Evolutionary conservation across 2,329 filamentous ascomycete genomes (phyloP).

Genomic region (Fusarium sp.): DNA sequence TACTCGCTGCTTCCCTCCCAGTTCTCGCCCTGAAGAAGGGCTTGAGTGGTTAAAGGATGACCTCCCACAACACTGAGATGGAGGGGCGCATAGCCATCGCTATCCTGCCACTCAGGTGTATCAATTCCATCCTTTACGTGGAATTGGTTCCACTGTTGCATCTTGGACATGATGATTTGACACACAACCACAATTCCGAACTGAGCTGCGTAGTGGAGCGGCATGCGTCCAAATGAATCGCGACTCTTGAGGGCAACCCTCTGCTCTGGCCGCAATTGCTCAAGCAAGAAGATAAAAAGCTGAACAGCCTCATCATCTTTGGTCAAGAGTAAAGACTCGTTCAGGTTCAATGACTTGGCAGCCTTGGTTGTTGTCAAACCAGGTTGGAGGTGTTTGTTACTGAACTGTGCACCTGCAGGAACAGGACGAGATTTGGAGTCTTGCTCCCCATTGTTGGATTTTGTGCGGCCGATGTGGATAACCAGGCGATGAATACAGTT

Average conservation of each 20-base stretch:
- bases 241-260: constrained; percentile 74
- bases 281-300: constrained; percentile 73
- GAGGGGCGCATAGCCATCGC: constrained; percentile 89
- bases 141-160: constrained; percentile 91
- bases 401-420: constrained; percentile 66
- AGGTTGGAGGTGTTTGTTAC: constrained; percentile 82
- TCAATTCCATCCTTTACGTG: constrained; percentile 89
- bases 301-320: constrained; percentile 82
- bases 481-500: constrained; percentile 95
- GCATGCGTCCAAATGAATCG: constrained; percentile 85
- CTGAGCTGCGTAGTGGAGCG: constrained; percentile 93
- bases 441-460: constrained; percentile 62
- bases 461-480: constrained; percentile 89
- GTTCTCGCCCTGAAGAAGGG: constrained; percentile 83
- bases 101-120: constrained; percentile 88
- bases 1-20: constrained; percentile 75
- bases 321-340: constrained; percentile 75
- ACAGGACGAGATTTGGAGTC: constrained; percentile 66
- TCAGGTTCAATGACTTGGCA: constrained; percentile 71
- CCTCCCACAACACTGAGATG: constrained; percentile 94
- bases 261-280: constrained; percentile 76
- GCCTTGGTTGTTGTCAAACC: constrained; percentile 75
- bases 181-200: constrained; percentile 95
- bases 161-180: constrained; percentile 85
- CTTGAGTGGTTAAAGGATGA: constrained; percentile 86